Evolutionary conservation across 306 rosid genomes (phyloP), one percentile per base, ranked within the genome.

Genomic region (Mimosa bimucronata): DNA sequence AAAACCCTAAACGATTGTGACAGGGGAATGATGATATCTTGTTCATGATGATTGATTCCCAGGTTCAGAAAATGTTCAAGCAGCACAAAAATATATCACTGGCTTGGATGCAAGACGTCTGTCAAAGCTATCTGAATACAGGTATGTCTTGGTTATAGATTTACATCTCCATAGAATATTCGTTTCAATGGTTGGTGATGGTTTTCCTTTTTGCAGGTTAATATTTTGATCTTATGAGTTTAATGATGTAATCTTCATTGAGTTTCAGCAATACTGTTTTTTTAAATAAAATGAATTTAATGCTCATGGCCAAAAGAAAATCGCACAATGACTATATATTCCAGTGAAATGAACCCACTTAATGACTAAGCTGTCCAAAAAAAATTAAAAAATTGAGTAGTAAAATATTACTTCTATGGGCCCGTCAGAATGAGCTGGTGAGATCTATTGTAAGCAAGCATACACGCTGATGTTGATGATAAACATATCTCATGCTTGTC

Each of bases 21-120:
- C 19, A 11, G 13, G 66, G 73, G 67, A 61, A 61, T 61, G 38
- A 71, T 44, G 23, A 71, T 71, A 66, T 61, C 77, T 80, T 45
- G 40, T 77, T 67, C 46, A 26, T 16, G 21, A 52, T 26, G 28
- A 62, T 72, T 70, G 23, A 62, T 75, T 70, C 83, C 73, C 87
- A 93, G 99, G 98, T 86, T 75, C 88, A 2, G 99, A 95, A 82
- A 89, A 91, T 81, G 88, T 95, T 68, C 99, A 90, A 86, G 97
- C 94, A 62, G 89, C 89, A 1, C 99, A 95, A 71, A 95, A 93
- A 80, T 93, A 88, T 87, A 89, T 95, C 62, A 95, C 99, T 23
- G 98, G 99, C 80, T 88, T 89, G 91, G 99, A 95, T 71, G 98
- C 99, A 9, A 87, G 97, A 80, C 97, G 99, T 7, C 78, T 95